These are phyloP conservation scores for Ogataea zsoltii DNA, from an alignment of 805 yeast species.

Conservation along the genomic window DNA sequence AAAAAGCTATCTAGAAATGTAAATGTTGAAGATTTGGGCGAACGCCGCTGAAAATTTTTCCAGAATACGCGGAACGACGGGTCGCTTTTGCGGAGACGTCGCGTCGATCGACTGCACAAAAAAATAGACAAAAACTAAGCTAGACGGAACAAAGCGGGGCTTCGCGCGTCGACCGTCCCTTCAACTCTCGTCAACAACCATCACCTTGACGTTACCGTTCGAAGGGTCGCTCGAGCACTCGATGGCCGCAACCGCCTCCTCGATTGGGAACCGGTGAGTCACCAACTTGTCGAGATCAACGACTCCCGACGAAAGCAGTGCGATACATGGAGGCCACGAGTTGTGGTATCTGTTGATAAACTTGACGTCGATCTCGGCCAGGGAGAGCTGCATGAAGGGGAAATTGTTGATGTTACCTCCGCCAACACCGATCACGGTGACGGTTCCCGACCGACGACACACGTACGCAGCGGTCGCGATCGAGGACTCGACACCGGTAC, in stretches of 20 bases:
- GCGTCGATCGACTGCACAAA: slow-evolving; percentile 1
- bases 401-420: slow-evolving; percentile 43
- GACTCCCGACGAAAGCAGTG: slow-evolving; percentile 44
- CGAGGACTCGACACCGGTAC: slow-evolving; percentile 53
- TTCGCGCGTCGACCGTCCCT: not conserved
- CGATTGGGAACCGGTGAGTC: slow-evolving; percentile 48
- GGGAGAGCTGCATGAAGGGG: slow-evolving; percentile 56
- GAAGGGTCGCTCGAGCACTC: slow-evolving; percentile 39
- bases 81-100: not conserved
- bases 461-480: slow-evolving; percentile 48
- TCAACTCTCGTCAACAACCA: slow-evolving; percentile 30
- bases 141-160: no score
- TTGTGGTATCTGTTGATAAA: slow-evolving; percentile 55
- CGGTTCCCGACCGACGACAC: slow-evolving; percentile 46
- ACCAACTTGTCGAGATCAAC: slow-evolving; percentile 45
- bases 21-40: slow-evolving; percentile 5
- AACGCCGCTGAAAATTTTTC: slow-evolving; percentile 7
- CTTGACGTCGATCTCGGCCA: slow-evolving; percentile 51
- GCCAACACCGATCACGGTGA: slow-evolving; percentile 54
- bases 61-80: not conserved
- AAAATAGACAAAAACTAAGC: not conserved
- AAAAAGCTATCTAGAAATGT: slow-evolving; percentile 3
- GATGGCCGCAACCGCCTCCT: slow-evolving; percentile 48
- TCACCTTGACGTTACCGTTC: slow-evolving; percentile 49
- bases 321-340: slow-evolving; percentile 58